phyloP scores from a whole-genome alignment of 768 basidiomycete species.

The Royoungia palumana region DNA sequence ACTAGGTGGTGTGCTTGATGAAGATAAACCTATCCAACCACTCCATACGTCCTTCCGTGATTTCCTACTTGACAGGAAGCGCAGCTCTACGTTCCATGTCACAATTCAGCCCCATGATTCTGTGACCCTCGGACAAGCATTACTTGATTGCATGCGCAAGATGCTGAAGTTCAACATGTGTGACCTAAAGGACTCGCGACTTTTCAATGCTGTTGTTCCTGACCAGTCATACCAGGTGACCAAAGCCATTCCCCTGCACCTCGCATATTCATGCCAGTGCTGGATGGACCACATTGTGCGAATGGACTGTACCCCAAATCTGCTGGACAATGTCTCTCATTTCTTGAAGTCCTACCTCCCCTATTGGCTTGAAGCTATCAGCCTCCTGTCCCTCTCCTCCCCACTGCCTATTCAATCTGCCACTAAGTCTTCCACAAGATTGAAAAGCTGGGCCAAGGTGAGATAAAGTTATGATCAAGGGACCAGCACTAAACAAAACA shows the following conservation, averaged over 20 bases:
- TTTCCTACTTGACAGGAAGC: neutral
- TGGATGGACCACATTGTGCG: conserved; percentile 2
- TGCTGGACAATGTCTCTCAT: neutral
- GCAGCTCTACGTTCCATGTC: neutral
- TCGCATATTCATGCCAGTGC: neutral
- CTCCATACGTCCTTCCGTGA: no score
- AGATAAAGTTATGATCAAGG: no score
- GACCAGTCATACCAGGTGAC: neutral
- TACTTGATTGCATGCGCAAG: neutral
- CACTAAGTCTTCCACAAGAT: neutral
- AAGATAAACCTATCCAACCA: no score
- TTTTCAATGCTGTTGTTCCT: neutral
- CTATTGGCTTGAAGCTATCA: conserved; percentile 4
- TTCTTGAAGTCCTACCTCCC: conserved; percentile 5
- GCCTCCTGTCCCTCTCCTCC: neutral
- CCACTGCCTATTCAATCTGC: neutral
- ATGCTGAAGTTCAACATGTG: conserved; percentile 6
- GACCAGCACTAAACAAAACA: neutral
- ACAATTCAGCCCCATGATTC: neutral
- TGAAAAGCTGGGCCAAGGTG: neutral
- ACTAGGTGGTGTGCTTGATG: no score
- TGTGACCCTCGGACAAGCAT: neutral
- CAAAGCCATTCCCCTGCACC: neutral
- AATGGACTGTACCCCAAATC: neutral
- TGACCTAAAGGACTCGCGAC: neutral